Percentiles rank a stretch among this genome's conserved stretches.
Conservation (phyloP, 1,284 basidiomycete genomes). For the Marasmius fiardii region DNA sequence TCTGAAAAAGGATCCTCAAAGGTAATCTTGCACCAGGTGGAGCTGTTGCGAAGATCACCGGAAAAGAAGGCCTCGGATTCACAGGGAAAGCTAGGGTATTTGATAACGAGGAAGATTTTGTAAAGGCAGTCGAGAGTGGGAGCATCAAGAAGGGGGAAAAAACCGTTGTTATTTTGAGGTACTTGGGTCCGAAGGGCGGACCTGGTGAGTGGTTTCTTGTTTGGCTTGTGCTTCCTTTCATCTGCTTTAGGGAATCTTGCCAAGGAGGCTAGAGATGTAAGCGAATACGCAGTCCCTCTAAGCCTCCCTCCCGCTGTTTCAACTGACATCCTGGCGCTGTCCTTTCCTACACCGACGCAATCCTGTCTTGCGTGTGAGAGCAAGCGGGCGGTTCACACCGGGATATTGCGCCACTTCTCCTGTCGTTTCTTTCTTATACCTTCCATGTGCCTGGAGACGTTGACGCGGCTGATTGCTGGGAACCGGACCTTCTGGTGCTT, state of each 20-base stretch:
- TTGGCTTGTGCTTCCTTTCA: conserved; percentile 5
- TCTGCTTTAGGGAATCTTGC: not conserved
- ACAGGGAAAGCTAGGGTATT: conserved; percentile 83
- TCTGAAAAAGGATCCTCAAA: conserved; percentile 59
- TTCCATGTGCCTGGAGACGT: too few species aligned
- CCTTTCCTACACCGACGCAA: too few species aligned
- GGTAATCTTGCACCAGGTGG: conserved; percentile 92
- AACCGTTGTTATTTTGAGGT: conserved; percentile 86
- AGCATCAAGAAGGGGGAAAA: conserved; percentile 85
- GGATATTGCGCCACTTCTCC: too few species aligned
- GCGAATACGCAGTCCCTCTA: not conserved
- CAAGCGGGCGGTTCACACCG: too few species aligned
- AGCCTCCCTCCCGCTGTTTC: too few species aligned
- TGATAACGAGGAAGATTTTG: conserved; percentile 80
- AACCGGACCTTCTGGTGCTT: too few species aligned
- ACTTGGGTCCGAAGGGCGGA: conserved; percentile 87
- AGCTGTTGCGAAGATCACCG: conserved; percentile 93
- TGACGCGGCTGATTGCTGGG: too few species aligned
- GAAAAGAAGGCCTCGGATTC: conserved; percentile 87
- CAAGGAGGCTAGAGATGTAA: not conserved
- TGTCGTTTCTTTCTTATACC: too few species aligned
- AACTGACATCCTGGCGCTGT: too few species aligned
- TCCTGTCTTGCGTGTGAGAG: too few species aligned
- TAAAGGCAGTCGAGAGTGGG: conserved; percentile 77
- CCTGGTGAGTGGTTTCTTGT: conserved; percentile 54